Evolutionary conservation across 495 filamentous ascomycete genomes (phyloP), one percentile per base, ranked within the genome.

Genomic region (Penicillium malachiteum): DNA sequence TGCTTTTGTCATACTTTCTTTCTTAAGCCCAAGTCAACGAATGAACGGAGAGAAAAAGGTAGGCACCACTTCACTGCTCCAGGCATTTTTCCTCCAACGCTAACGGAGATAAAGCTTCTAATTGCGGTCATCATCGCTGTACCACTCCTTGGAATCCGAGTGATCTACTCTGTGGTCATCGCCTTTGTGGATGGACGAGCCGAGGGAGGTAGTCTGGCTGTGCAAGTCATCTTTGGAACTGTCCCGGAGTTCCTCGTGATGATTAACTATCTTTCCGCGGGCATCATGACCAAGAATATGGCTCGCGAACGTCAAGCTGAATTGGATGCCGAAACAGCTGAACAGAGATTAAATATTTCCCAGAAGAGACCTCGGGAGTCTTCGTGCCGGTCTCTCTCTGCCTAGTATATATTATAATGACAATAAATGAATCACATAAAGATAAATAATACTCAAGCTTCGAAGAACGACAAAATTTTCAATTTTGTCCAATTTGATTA

Each of bases 181-280:
- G 55, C 33, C 13, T 64, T 61, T 40, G 49, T 18, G 14, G 50
- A 47, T 30, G 18, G 35, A 16, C 35, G 39, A 11, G 26, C 41
- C n/a, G 16, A 40, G 7, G 50, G 46, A 14, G 61, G 57, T 16
- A 49, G 57, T 34, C 17, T 65, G 30, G 48, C 55, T 5, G 55
- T 57, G 6, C 39, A 46, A 12, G 55, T 59, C 6, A 54, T 65
- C 37, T 55, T 65, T 33, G 58, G 58, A 13, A 54, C 46, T 0
- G 1, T 65, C 11, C 55, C 62, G 1, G 62, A 65, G 49, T 65
- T 58, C 18, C 50, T 65, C 14, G 41, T 51, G 13, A 59, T 62
- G 58, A 58, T 58, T 14, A 45, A 8, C 26, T 65, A 56, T 39
- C n/a, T 62, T 13, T 38, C 43, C 26, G 58, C 18, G 13, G 58